phyloP scores from a whole-genome alignment of 805 yeast genomes.

The Candida nonsorbophila region DNA sequence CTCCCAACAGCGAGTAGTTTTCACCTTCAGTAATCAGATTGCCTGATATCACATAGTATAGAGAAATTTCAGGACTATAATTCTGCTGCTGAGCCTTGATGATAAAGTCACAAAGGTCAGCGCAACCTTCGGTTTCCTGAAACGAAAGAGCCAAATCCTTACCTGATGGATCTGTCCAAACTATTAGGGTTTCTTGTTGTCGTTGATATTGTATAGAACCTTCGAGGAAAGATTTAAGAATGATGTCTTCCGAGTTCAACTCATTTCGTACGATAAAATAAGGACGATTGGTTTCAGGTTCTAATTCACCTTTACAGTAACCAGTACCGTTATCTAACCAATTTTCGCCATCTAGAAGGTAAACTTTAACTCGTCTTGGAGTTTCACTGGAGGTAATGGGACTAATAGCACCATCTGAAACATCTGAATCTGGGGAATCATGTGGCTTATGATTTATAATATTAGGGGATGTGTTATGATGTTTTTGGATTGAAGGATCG shows the following conservation, averaged over 20 bases:
- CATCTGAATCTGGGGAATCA: too few relatives aligned
- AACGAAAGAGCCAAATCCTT: slow-evolving; percentile 84
- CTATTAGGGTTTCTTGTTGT: slow-evolving; percentile 90
- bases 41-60: slow-evolving; percentile 56
- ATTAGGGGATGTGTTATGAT: too few relatives aligned
- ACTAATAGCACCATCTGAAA: too few relatives aligned
- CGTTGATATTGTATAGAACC: slow-evolving; percentile 82
- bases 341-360: slow-evolving; percentile 68
- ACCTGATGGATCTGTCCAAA: slow-evolving; percentile 80
- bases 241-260: slow-evolving; percentile 47
- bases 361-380: slow-evolving; percentile 88
- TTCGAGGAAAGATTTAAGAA: slow-evolving; percentile 62
- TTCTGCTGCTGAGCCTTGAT: slow-evolving; percentile 56
- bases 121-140: slow-evolving; percentile 89
- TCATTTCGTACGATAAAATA: slow-evolving; percentile 72
- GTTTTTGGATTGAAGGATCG: too few relatives aligned
- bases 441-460: too few relatives aligned
- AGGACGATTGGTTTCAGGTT: slow-evolving; percentile 35
- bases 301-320: slow-evolving; percentile 69
- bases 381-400: too few relatives aligned
- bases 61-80: slow-evolving; percentile 58
- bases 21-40: slow-evolving; percentile 16
- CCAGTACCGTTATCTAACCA: slow-evolving; percentile 97
- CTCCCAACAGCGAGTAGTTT: slow-evolving; percentile 8
- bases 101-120: slow-evolving; percentile 74